Evolutionary conservation across 2,329 filamentous ascomycete species (phyloP).

Genomic region (Venturia carpophila): DNA sequence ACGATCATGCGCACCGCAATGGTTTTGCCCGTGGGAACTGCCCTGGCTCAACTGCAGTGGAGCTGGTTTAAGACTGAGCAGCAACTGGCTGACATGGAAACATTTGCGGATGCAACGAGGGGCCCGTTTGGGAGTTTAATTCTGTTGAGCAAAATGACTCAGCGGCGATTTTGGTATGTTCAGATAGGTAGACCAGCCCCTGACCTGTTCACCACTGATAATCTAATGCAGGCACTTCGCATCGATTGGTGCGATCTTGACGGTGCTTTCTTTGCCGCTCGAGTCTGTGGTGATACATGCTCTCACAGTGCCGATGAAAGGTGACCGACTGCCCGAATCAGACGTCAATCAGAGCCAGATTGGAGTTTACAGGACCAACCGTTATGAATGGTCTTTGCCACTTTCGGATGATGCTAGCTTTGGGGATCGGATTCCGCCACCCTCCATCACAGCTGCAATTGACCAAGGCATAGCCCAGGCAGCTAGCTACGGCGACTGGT

Average conservation of each 20-base stretch:
- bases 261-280: background rate
- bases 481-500: background rate
- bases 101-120: background rate
- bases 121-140: slow-evolving; percentile 1
- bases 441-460: slow-evolving; percentile 2
- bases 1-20: background rate
- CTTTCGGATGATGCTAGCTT: background rate
- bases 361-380: background rate
- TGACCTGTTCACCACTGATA: background rate
- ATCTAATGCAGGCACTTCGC: background rate
- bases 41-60: slow-evolving; percentile 9
- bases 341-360: background rate
- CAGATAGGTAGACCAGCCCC: background rate
- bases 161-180: slow-evolving; percentile 3
- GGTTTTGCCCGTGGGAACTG: background rate
- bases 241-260: background rate
- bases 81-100: slow-evolving; percentile 6
- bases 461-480: background rate
- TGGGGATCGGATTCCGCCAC: background rate
- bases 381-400: slow-evolving; percentile 6
- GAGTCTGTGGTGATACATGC: background rate
- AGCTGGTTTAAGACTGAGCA: slow-evolving; percentile 9
- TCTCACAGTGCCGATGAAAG: background rate
- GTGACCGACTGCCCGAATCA: background rate
- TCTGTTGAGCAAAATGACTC: background rate